phyloP scores from a whole-genome alignment of 371 early-diverging fungal species.

The Mucor mucedo region DNA sequence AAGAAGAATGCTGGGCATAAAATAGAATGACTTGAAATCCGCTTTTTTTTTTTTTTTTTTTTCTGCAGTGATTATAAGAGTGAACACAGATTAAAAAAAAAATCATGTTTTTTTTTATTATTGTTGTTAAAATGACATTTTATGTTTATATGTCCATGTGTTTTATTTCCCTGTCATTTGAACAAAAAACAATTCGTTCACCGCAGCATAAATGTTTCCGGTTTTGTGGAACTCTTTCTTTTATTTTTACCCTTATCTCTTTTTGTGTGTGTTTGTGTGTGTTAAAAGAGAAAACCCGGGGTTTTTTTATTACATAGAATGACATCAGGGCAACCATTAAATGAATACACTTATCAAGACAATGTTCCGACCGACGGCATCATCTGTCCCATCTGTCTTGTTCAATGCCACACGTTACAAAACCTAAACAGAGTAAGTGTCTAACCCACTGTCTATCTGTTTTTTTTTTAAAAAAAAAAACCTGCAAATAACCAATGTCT shows the following conservation, averaged over 20 bases:
- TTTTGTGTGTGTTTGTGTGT: too few relatives aligned
- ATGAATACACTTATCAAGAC: slow-evolving; percentile 41
- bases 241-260: too few relatives aligned
- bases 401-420: slow-evolving; percentile 47
- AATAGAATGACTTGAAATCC: background rate
- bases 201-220: too few relatives aligned
- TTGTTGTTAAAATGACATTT: too few relatives aligned
- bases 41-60: background rate
- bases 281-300: too few relatives aligned
- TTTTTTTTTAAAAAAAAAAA: background rate
- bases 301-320: background rate
- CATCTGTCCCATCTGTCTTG: slow-evolving; percentile 62
- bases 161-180: too few relatives aligned
- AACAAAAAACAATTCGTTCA: too few relatives aligned
- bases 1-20: slow-evolving; percentile 88
- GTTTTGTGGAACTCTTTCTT: too few relatives aligned
- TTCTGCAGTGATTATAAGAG: too few relatives aligned
- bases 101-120: too few relatives aligned
- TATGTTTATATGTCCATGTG: too few relatives aligned
- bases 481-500: slow-evolving; percentile 43
- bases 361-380: slow-evolving; percentile 48
- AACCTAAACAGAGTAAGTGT: slow-evolving; percentile 48
- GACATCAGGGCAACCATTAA: slow-evolving; percentile 25
- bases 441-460: background rate
- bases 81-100: too few relatives aligned